A percentile compares a stretch with the other conserved stretches of the same genome.
Conservation (phyloP, 257 asterid genomes). For the Mentha longifolia region DNA sequence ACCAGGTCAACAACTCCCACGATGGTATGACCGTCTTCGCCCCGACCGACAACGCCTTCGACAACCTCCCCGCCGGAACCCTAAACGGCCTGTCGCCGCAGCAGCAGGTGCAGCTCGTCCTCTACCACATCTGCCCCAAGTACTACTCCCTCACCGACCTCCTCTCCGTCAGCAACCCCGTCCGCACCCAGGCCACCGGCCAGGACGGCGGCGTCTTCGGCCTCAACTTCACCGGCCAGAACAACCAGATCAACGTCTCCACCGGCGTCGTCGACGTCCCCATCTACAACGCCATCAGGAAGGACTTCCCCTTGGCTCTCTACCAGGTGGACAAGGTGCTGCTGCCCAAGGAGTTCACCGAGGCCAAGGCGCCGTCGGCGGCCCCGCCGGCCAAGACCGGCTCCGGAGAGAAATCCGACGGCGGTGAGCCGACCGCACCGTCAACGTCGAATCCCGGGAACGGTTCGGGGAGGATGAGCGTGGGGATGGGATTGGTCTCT, state of each 20-base stretch:
- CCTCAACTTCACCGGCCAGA: conserved; percentile 51
- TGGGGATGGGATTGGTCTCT: conserved; percentile 41
- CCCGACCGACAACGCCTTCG: conserved; percentile 84
- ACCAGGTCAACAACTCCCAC: conserved; percentile 70
- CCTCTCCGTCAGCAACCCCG: conserved; percentile 84
- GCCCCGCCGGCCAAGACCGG: conserved; percentile 44
- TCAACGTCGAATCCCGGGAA: conserved; percentile 39
- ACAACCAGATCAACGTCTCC: conserved; percentile 66
- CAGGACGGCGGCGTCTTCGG: conserved; percentile 57
- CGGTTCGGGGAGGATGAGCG: conserved; percentile 44
- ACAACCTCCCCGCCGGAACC: conserved; percentile 71
- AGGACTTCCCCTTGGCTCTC: conserved; percentile 67
- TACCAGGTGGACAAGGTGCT: conserved; percentile 77
- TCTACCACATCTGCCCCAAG: conserved; percentile 67
- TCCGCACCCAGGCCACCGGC: conserved; percentile 77
- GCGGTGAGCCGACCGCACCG: conserved; percentile 35
- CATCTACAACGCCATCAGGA: conserved; percentile 55
- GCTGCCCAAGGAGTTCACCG: conserved; percentile 53
- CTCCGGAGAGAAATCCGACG: conserved; percentile 18
- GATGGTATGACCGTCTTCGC: conserved; percentile 87
- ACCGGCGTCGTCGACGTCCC: conserved; percentile 57
- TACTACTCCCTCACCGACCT: conserved; percentile 58
- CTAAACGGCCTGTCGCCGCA: conserved; percentile 68
- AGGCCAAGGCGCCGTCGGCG: conserved; percentile 48
- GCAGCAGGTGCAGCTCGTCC: conserved; percentile 71